A percentile compares a stretch with the other conserved stretches of the same genome.
Evolutionary conservation across 805 yeast species (phyloP).

Genomic region (Candida gorgasii): DNA sequence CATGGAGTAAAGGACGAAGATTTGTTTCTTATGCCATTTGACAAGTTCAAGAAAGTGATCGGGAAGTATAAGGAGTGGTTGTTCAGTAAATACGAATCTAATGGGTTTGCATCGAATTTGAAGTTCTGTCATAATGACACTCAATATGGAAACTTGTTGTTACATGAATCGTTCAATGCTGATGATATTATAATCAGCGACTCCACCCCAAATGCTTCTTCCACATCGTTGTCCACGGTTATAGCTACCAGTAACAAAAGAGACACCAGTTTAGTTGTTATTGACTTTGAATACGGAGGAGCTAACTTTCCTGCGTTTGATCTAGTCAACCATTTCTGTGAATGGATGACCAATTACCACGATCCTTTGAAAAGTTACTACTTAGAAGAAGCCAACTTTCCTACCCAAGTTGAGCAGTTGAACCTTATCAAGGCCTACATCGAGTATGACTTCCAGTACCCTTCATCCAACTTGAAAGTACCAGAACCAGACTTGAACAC

Average conservation of each 20-base stretch:
- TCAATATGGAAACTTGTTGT: constrained; percentile 89
- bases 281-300: constrained; percentile 95
- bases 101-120: constrained; percentile 46
- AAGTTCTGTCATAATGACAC: constrained; percentile 96
- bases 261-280: constrained; percentile 72
- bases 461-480: constrained; percentile 30
- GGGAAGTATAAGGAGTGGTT: constrained; percentile 64
- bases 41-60: constrained; percentile 49
- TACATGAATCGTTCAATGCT: constrained; percentile 57
- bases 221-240: constrained; percentile 16
- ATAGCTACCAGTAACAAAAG: constrained; percentile 31
- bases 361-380: constrained; percentile 53
- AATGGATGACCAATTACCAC: constrained; percentile 96
- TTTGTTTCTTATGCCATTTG: constrained; percentile 49
- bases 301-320: constrained; percentile 88
- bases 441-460: constrained; percentile 51
- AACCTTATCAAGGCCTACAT: constrained; percentile 79
- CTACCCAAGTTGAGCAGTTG: constrained; percentile 64
- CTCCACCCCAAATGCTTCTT: constrained; percentile 7
- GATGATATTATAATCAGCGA: constrained; percentile 30
- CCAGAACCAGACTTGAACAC: constrained; percentile 15
- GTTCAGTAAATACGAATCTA: constrained; percentile 46
- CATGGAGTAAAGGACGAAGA: constrained; percentile 32
- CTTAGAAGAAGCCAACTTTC: constrained; percentile 60
- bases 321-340: constrained; percentile 89